phyloP scores from a whole-genome alignment of 805 yeast genomes.

The Metahyphopichia silvanorum region DNA sequence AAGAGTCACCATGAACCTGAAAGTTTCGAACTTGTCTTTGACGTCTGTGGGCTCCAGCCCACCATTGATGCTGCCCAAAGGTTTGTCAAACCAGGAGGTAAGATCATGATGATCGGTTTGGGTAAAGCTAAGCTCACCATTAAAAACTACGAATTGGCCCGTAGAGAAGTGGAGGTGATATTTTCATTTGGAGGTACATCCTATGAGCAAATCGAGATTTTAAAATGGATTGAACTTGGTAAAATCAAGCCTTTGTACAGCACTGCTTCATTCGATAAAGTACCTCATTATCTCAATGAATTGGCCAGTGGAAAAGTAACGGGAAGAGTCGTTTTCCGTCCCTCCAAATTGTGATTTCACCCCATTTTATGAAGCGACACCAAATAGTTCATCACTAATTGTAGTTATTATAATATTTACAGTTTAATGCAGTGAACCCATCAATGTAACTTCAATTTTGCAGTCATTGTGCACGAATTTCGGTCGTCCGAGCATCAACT shows the following conservation, averaged over 20 bases:
- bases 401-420: no score
- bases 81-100: slow-evolving; percentile 34
- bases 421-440: no score
- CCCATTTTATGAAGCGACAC: no score
- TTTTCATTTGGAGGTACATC: slow-evolving; percentile 46
- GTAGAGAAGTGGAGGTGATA: slow-evolving; percentile 37
- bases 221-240: slow-evolving; percentile 41
- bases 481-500: no score
- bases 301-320: slow-evolving; percentile 35
- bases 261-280: slow-evolving; percentile 25
- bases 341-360: no score
- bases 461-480: no score
- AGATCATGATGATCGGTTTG: slow-evolving; percentile 42
- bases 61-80: slow-evolving; percentile 23
- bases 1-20: slow-evolving; percentile 21
- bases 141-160: slow-evolving; percentile 33
- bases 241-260: slow-evolving; percentile 34
- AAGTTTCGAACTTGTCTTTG: slow-evolving; percentile 38
- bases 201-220: slow-evolving; percentile 38
- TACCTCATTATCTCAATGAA: slow-evolving; percentile 33
- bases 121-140: slow-evolving; percentile 29
- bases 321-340: slow-evolving; percentile 42
- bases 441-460: no score
- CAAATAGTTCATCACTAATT: no score
- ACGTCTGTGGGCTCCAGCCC: slow-evolving; percentile 34